These are phyloP conservation scores for Thelephora ganbajun DNA, from an alignment of 768 basidiomycete genomes.

Conservation along the genomic window DNA sequence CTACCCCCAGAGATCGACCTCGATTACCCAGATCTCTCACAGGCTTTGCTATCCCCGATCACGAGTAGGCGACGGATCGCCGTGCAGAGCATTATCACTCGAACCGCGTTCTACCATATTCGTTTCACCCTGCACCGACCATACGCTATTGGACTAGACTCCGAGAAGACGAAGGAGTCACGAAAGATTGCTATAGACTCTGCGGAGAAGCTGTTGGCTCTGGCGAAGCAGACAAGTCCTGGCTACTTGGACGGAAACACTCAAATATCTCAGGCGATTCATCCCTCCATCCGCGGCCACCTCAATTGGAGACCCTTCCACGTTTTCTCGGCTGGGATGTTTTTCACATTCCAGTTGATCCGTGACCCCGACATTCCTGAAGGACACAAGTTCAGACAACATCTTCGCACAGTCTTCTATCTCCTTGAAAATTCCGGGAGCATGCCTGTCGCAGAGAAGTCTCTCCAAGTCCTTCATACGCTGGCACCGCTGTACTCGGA, in stretches of 20 bases:
- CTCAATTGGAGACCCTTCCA: conserved; percentile 79
- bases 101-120: conserved; percentile 67
- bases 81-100: conserved; percentile 72
- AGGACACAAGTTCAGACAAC: conserved; percentile 60
- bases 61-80: conserved; percentile 49
- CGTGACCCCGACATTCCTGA: conserved; percentile 70
- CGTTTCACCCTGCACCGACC: conserved; percentile 78
- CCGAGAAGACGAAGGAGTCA: conserved; percentile 21
- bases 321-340: conserved; percentile 78
- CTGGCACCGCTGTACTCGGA: conserved; percentile 62
- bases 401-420: conserved; percentile 53
- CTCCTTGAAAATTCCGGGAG: conserved; percentile 56
- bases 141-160: conserved; percentile 34
- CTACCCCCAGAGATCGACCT: conserved; percentile 62
- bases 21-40: conserved; percentile 63
- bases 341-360: conserved; percentile 83
- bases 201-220: conserved; percentile 66
- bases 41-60: conserved; percentile 52
- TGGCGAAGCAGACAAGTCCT: conserved; percentile 62
- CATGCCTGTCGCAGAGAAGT: conserved; percentile 60
- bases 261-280: conserved; percentile 35
- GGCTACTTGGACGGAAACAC: conserved; percentile 40
- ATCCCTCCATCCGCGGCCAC: conserved; percentile 56
- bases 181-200: conserved; percentile 64
- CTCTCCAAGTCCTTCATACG: conserved; percentile 52